These are phyloP conservation scores for Helianthus tuberosus DNA, from an alignment of 129 eudicot genomes.

Conservation along the genomic window DNA sequence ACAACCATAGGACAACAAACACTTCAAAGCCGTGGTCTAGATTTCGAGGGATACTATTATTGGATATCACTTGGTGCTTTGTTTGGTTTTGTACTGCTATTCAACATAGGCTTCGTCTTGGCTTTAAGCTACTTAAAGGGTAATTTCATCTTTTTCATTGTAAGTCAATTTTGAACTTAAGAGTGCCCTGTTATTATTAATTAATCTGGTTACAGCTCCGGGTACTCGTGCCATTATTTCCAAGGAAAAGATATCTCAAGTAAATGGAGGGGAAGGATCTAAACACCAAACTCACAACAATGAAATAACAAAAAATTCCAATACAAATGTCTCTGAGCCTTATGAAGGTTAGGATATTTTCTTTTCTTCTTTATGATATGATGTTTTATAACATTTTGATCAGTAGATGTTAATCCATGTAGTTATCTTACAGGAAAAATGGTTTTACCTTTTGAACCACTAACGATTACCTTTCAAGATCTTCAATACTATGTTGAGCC, in stretches of 20 bases:
- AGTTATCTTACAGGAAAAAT: slow-evolving; percentile 52
- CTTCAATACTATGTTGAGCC: slow-evolving; percentile 74
- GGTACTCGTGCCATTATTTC: slow-evolving; percentile 72
- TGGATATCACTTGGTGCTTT: slow-evolving; percentile 64
- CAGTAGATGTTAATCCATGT: not conserved
- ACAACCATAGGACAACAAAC: slow-evolving; percentile 49
- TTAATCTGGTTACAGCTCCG: slow-evolving; percentile 46
- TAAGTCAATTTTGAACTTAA: slow-evolving; percentile 2
- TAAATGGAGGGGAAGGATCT: slow-evolving; percentile 36
- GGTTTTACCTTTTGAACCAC: slow-evolving; percentile 76
- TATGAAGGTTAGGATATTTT: slow-evolving; percentile 38
- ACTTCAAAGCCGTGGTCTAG: slow-evolving; percentile 50
- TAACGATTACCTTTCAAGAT: slow-evolving; percentile 59
- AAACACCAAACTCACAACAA: slow-evolving; percentile 19
- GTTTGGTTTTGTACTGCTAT: slow-evolving; percentile 44
- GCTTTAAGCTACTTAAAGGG: slow-evolving; percentile 58
- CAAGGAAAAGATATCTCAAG: slow-evolving; percentile 50
- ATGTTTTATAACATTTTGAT: not conserved
- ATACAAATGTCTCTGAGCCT: slow-evolving; percentile 16
- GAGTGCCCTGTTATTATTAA: not conserved
- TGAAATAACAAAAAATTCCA: slow-evolving; percentile 2
- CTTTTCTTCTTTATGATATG: too few relatives aligned
- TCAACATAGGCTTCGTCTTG: slow-evolving; percentile 44
- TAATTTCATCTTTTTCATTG: slow-evolving; percentile 16
- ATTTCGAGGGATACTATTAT: slow-evolving; percentile 42